phyloP scores from a whole-genome alignment of 1,139 yeast species.

The Yamadazyma friedrichii region DNA sequence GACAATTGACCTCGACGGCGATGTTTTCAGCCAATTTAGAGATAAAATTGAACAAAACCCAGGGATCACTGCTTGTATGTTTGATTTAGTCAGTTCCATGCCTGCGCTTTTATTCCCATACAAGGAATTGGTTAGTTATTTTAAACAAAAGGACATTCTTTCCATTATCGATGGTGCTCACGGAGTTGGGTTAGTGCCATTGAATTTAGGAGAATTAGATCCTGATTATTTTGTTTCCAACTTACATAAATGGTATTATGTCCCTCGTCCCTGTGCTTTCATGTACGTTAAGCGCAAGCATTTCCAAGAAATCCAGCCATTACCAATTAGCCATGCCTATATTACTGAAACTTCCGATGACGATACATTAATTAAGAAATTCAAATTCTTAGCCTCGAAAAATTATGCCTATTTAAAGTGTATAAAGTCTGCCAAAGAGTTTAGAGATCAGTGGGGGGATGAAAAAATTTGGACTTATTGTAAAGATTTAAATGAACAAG shows the following conservation, averaged over 20 bases:
- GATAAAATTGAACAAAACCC: conserved; percentile 8
- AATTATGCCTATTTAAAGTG: conserved; percentile 26
- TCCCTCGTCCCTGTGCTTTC: conserved; percentile 60
- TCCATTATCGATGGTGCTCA: conserved; percentile 76
- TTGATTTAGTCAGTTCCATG: conserved; percentile 63
- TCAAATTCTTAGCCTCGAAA: conserved; percentile 37
- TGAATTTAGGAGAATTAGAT: conserved; percentile 40
- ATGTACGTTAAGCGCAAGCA: conserved; percentile 56
- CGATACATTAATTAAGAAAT: conserved; percentile 37
- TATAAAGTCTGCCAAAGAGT: conserved; percentile 44
- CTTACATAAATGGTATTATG: conserved; percentile 68
- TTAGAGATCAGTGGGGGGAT: conserved; percentile 52
- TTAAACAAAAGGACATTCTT: conserved; percentile 46
- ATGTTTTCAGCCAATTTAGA: conserved; percentile 32
- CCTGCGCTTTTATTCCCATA: conserved; percentile 66
- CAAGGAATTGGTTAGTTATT: conserved; percentile 44
- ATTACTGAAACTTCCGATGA: conserved; percentile 21
- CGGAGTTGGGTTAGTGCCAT: conserved; percentile 52
- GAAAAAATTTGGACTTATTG: conserved; percentile 50
- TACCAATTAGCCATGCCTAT: conserved; percentile 52
- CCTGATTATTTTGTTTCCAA: conserved; percentile 68
- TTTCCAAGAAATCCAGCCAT: conserved; percentile 52
- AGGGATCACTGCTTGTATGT: conserved; percentile 44
- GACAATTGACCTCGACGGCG: conserved; percentile 47
- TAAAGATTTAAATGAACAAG: conserved; percentile 28